A percentile compares a stretch with the other conserved stretches of the same genome.
These are phyloP conservation scores for Chaetomium cochliodes DNA, from an alignment of 495 filamentous ascomycete genomes.

Conservation along the genomic window DNA sequence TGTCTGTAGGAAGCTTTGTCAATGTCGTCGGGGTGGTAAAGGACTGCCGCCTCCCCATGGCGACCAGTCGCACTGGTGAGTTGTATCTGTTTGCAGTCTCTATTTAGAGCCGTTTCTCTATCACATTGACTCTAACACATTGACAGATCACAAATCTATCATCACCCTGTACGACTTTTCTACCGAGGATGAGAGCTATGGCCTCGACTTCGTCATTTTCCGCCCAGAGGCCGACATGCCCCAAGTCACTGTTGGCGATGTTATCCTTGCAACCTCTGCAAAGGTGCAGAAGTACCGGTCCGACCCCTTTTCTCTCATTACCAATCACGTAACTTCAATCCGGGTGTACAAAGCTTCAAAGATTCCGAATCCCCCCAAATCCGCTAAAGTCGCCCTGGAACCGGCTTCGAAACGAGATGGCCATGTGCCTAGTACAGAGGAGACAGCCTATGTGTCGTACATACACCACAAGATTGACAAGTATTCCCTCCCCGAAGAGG, in stretches of 20 bases:
- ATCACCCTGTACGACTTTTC: slow-evolving; percentile 46
- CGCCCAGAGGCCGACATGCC: slow-evolving; percentile 43
- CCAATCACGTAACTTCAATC: slow-evolving; percentile 38
- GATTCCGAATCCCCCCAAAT: slow-evolving; percentile 42
- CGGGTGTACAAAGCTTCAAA: slow-evolving; percentile 39
- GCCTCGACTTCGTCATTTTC: slow-evolving; percentile 46
- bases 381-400: slow-evolving; percentile 36
- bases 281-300: slow-evolving; percentile 38
- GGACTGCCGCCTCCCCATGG: slow-evolving; percentile 47
- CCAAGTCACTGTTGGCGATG: slow-evolving; percentile 38
- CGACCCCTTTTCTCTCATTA: slow-evolving; percentile 39
- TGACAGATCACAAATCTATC: slow-evolving; percentile 43
- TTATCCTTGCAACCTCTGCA: slow-evolving; percentile 41
- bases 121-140: slow-evolving; percentile 23
- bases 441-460: slow-evolving; percentile 44
- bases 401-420: slow-evolving; percentile 16
- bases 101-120: neutral
- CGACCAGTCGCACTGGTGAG: slow-evolving; percentile 46
- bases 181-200: slow-evolving; percentile 30
- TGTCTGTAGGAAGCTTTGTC: slow-evolving; percentile 34
- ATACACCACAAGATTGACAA: slow-evolving; percentile 45
- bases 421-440: slow-evolving; percentile 24
- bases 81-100: neutral
- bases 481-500: slow-evolving; percentile 43
- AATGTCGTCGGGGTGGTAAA: slow-evolving; percentile 51